Percentiles rank a stretch among this genome's conserved stretches.
phyloP scores from a whole-genome alignment of 345 rosid genomes.

The rapeseed (Brassica napus) region Da-Ae NC_063444.1:46831501-46832000 shows the following conservation, averaged over 20 bases:
- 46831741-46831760: constrained; percentile 63
- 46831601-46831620: constrained; percentile 55
- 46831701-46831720: constrained; percentile 52
- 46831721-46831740: constrained; percentile 58
- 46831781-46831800: constrained; percentile 49
- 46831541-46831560: constrained; percentile 58
- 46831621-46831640: constrained; percentile 61
- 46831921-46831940: constrained; percentile 40
- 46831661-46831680: constrained; percentile 46
- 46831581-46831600: constrained; percentile 46
- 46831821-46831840: constrained; percentile 49
- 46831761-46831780: constrained; percentile 46
- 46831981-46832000: constrained; percentile 61
- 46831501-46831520: constrained; percentile 55
- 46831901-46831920: constrained; percentile 53
- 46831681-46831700: constrained; percentile 68
- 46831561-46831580: constrained; percentile 54
- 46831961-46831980: constrained; percentile 52
- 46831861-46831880: constrained; percentile 48
- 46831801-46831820: constrained; percentile 50
- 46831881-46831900: constrained; percentile 50
- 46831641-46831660: constrained; percentile 55
- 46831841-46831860: constrained; percentile 60
- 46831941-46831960: constrained; percentile 41
- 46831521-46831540: constrained; percentile 55